Percentiles rank a stretch among this genome's conserved stretches.
Conservation (phyloP, 805 yeast genomes). For the Wickerhamomyces chaumierensis region DNA sequence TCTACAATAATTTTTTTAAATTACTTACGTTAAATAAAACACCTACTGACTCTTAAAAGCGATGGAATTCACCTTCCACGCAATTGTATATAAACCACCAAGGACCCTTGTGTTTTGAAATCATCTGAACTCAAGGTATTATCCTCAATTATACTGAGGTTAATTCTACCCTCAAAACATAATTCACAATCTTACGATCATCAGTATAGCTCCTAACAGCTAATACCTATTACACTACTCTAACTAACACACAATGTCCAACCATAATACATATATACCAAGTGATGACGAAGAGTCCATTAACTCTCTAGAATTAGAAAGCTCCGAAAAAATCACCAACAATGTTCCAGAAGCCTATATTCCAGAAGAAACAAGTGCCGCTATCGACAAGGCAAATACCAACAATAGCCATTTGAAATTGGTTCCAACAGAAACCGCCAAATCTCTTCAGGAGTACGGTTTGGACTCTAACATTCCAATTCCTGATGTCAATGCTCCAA, state of each 20-base stretch:
- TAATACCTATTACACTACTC: too few relatives aligned
- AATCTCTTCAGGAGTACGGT: conserved; percentile 56
- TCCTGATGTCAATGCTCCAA: conserved; percentile 48
- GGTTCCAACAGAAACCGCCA: conserved; percentile 60
- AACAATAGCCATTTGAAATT: conserved; percentile 21
- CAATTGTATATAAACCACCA: too few relatives aligned
- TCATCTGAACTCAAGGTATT: too few relatives aligned
- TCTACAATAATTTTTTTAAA: too few relatives aligned
- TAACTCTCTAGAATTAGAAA: conserved; percentile 8
- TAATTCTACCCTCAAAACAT: too few relatives aligned
- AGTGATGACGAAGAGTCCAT: conserved; percentile 15
- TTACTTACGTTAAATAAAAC: too few relatives aligned
- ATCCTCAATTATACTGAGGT: too few relatives aligned
- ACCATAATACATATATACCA: neutral
- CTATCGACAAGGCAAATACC: conserved; percentile 13
- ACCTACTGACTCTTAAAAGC: too few relatives aligned
- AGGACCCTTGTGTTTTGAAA: too few relatives aligned
- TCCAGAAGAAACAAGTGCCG: conserved; percentile 25
- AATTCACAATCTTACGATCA: too few relatives aligned
- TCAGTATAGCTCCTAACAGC: too few relatives aligned
- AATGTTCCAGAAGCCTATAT: conserved; percentile 27
- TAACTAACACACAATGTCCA: conserved; percentile 3
- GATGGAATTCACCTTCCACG: too few relatives aligned
- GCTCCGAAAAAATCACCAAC: neutral
- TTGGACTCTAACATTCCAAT: conserved; percentile 40